phyloP scores from a whole-genome alignment of 768 basidiomycete species.

The Nevesoporus exiguus region DNA sequence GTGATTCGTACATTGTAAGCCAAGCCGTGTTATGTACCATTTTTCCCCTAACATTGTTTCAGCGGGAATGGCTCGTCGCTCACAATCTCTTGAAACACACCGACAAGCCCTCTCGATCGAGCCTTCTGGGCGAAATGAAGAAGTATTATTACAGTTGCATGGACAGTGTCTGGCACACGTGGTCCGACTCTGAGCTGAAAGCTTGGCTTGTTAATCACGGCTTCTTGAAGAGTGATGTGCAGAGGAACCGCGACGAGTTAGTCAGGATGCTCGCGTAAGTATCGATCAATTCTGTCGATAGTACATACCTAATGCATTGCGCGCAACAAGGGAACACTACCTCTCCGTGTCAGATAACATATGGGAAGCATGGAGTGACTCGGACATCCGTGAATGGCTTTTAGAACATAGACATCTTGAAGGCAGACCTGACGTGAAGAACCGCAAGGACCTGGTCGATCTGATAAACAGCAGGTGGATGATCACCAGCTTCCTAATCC shows the following conservation, averaged over 20 bases:
- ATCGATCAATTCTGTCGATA: not conserved
- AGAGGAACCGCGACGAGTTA: slow-evolving; percentile 72
- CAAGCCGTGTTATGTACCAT: not conserved
- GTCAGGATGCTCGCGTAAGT: slow-evolving; percentile 64
- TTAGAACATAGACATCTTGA: slow-evolving; percentile 66
- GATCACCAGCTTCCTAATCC: not conserved
- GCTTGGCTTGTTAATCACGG: slow-evolving; percentile 75
- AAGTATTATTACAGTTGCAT: slow-evolving; percentile 67
- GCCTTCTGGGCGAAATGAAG: slow-evolving; percentile 65
- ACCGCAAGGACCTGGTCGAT: slow-evolving; percentile 72
- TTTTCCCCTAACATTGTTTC: slow-evolving; percentile 1
- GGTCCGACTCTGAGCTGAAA: slow-evolving; percentile 77
- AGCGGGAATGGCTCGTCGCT: slow-evolving; percentile 82
- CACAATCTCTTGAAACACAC: slow-evolving; percentile 70
- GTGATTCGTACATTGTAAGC: slow-evolving; percentile 74
- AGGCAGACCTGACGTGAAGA: slow-evolving; percentile 47
- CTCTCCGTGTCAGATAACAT: slow-evolving; percentile 53
- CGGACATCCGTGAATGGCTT: slow-evolving; percentile 69
- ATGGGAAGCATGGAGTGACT: slow-evolving; percentile 71
- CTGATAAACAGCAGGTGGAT: slow-evolving; percentile 68
- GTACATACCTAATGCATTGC: not conserved
- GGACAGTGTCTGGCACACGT: slow-evolving; percentile 58
- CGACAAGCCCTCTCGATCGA: slow-evolving; percentile 49
- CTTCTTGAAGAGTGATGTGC: slow-evolving; percentile 67
- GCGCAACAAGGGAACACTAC: slow-evolving; percentile 60